Evolutionary conservation across 2,329 filamentous ascomycete genomes (phyloP), one percentile per base, ranked within the genome.

Genomic region (Alternaria ethzedia): DNA sequence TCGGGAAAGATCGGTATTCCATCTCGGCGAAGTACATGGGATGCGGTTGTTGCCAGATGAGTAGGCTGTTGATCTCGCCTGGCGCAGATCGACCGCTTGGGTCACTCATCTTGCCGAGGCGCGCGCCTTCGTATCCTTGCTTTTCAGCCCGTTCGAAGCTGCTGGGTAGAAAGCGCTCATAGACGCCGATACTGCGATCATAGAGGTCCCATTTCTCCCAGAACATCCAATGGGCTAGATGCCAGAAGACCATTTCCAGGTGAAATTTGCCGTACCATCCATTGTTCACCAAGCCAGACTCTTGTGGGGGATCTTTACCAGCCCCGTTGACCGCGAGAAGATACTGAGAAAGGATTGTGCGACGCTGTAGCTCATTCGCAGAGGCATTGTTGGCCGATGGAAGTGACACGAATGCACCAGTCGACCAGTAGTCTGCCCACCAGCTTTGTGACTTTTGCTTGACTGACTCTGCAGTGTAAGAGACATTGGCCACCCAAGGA

Each of bases 1-100:
- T 80, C 0, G 84, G 82, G 56, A 79, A 83, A 0, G 80, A 80
- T 21, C 84, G 80, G 69, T 85, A 88, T 69, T 87, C 84, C 17
- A 84, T 76, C 72, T 88, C 86, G 0, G 87, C 87, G 68, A 89
- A 87, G 70, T 86, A 87, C 81, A 89, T 85, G 0, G 85, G 82
- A 71, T 89, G 87, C 8, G 86, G 87, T 68, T 89, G 87, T 68
- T 89, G 87, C 87, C 87, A 89, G 60, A 89, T 86, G 4, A 90
- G 78, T 2, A 89, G 78, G 10, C 83, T 84, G 72, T 89, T 89
- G 71, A 89, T 89, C 65, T 87, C 85, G 3, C 88, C 87, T 1
- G 87, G 87, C 2, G 86, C 85, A 50, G 83, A 86, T 11, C 84
- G 80, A 25, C 86, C 86, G 0, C 82, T 83, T 0, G 86, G 85